Conservation (phyloP, 371 early-diverging fungal species). For the Mucor racemosus region DNA sequence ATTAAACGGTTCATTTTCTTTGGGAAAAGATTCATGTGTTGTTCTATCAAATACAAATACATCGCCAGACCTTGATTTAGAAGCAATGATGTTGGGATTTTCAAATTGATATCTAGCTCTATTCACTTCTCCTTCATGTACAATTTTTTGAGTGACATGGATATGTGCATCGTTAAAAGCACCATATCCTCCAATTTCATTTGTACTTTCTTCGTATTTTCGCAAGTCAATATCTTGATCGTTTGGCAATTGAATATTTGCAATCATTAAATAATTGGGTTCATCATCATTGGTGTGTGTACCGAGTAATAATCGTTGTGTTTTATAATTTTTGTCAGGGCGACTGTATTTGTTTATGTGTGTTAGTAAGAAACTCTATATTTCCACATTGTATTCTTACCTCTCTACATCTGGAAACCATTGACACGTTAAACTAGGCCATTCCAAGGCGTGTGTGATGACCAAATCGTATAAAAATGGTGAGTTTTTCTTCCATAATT, state of each 20-base stretch:
- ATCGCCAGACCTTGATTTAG: conserved; percentile 89
- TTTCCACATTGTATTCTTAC: conserved; percentile 38
- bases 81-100: conserved; percentile 96
- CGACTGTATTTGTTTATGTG: conserved; percentile 53
- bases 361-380: not conserved
- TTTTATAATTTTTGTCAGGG: conserved; percentile 85
- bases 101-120: conserved; percentile 95
- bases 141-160: conserved; percentile 85
- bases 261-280: conserved; percentile 95
- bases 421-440: conserved; percentile 98
- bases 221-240: conserved; percentile 71
- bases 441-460: conserved; percentile 96
- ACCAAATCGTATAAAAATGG: conserved; percentile 98
- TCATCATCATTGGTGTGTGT: conserved; percentile 98
- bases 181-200: conserved; percentile 83
- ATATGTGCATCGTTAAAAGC: conserved; percentile 79
- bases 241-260: conserved; percentile 88
- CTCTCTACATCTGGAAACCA: conserved; percentile 97
- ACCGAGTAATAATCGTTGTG: conserved; percentile 89
- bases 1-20: conserved; percentile 70
- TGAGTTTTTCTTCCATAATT: conserved; percentile 99
- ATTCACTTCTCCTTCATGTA: conserved; percentile 97
- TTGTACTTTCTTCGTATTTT: conserved; percentile 67
- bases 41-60: conserved; percentile 98
- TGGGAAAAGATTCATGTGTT: conserved; percentile 83